phyloP scores from a whole-genome alignment of 1,284 basidiomycete genomes.

The Rugosomyces carneus region DNA sequence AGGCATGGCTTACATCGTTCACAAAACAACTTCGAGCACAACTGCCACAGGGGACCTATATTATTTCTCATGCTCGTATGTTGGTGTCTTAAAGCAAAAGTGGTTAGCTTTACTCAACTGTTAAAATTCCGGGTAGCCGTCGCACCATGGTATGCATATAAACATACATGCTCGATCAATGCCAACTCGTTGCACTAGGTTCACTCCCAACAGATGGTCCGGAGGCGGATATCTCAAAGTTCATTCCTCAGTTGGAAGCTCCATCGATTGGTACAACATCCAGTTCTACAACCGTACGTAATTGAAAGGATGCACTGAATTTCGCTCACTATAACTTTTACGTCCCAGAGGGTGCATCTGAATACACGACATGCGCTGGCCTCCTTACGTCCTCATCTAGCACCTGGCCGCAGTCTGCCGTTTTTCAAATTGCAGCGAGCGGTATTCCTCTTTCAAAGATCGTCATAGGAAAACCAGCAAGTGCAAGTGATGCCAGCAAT shows the following conservation, averaged over 20 bases:
- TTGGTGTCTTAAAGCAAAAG: neutral
- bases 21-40: conserved; percentile 35
- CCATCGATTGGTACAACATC: conserved; percentile 52
- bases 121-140: conserved; percentile 28
- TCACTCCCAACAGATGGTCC: conserved; percentile 41
- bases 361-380: conserved; percentile 47
- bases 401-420: conserved; percentile 37
- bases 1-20: conserved; percentile 40
- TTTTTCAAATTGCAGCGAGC: conserved; percentile 53
- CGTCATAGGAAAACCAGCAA: conserved; percentile 55
- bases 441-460: conserved; percentile 38
- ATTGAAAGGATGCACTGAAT: neutral
- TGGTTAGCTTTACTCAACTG: neutral
- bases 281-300: conserved; percentile 33
- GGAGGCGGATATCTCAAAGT: conserved; percentile 59
- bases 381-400: conserved; percentile 43
- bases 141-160: conserved; percentile 40
- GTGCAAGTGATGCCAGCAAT: conserved; percentile 35
- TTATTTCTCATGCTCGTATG: conserved; percentile 27
- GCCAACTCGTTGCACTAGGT: conserved; percentile 28
- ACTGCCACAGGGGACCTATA: conserved; percentile 34
- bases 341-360: conserved; percentile 40
- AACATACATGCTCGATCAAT: conserved; percentile 1
- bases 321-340: neutral
- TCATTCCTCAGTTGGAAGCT: conserved; percentile 45